Evolutionary conservation across 148 eudicot genomes (phyloP), one percentile per base, ranked within the genome.

Genomic region (Nyssa sinensis): DNA sequence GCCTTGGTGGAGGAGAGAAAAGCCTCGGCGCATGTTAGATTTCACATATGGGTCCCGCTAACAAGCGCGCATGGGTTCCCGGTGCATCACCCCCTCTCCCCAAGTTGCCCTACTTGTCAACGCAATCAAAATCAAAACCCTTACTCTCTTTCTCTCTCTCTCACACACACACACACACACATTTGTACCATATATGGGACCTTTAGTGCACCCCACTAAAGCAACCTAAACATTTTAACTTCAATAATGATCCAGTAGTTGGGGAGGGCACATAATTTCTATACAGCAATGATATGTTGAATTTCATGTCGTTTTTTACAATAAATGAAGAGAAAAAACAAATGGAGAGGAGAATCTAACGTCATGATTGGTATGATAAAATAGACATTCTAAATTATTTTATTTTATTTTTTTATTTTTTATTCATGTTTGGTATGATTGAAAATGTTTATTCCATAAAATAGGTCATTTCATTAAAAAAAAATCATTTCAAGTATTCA

Each of bases 141-240:
- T 13, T 3, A 60, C 30, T 37, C 5, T 4, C 44, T 9, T n/a
- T n/a, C n/a, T n/a, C n/a, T n/a, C n/a, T n/a, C n/a, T n/a, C n/a
- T 4, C 9, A 9, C 44, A 37, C 44, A 37, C 44, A 37, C 44
- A 37, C 44, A 37, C 44, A 37, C 44, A 37, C 44, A 37, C 44
- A 72, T 39, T 78, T 64, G 65, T 72, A 79, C 29, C 73, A 55
- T 21, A 53, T 41, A 31, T 81, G 65, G 49, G n/a, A 30, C 66
- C 75, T 71, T 69, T 69, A 32, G 41, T 84, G 87, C 77, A 81
- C 78, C 84, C 87, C 84, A 84, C 84, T 81, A 30, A 76, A 73
- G 75, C 66, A 64, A 72, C 86, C 81, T 77, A 25, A 21, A 12
- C 66, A 24, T 55, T 30, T 80, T 75, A 25, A 35, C 79, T 62